Evolutionary conservation across 306 rosid genomes (phyloP).

Genomic region (Gleditsia sinensis): DNA sequence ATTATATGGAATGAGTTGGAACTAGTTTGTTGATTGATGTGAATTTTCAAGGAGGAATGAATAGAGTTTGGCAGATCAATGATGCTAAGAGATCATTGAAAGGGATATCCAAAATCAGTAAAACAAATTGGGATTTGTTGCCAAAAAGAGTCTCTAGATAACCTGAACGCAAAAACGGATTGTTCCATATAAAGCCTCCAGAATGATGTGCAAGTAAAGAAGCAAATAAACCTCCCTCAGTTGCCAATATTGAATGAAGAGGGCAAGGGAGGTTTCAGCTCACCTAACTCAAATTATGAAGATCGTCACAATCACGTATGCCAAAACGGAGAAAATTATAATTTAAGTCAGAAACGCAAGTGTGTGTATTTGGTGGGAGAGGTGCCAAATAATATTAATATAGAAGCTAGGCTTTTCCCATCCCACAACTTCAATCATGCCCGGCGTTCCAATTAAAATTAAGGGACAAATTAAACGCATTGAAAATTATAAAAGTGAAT

Average conservation of each 20-base stretch:
- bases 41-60: too few species aligned
- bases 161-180: background rate
- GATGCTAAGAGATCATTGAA: background rate
- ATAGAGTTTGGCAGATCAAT: too few species aligned
- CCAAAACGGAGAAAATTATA: background rate
- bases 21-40: background rate
- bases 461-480: too few species aligned
- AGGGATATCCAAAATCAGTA: background rate
- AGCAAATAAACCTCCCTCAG: constrained; percentile 44
- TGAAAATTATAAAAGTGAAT: too few species aligned
- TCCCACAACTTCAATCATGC: constrained; percentile 14
- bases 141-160: too few species aligned
- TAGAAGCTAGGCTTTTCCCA: too few species aligned
- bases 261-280: background rate
- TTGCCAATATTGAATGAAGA: background rate
- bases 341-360: constrained; percentile 19
- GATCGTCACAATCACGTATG: background rate
- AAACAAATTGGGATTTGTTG: background rate
- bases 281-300: background rate
- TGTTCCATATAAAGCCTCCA: constrained; percentile 16
- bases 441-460: background rate
- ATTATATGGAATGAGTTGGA: background rate
- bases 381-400: background rate
- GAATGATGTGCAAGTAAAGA: too few species aligned
- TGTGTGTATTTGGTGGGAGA: background rate